phyloP scores from a whole-genome alignment of 108 stramenopile species.

The Cyclostephanos tholiformis region DNA sequence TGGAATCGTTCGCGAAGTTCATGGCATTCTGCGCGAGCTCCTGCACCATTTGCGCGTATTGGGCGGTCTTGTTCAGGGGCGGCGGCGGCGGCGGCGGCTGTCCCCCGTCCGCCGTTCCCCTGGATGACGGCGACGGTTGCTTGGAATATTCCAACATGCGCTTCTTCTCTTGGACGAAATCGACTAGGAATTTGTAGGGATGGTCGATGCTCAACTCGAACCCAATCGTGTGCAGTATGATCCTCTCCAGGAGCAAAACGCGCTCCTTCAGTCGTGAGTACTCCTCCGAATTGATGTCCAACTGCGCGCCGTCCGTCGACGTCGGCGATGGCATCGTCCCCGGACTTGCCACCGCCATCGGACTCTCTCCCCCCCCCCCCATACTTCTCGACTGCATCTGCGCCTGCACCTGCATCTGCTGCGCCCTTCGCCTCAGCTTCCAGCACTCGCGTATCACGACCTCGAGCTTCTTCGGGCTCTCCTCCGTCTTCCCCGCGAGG shows the following conservation, averaged over 20 bases:
- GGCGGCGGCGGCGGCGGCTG: constrained; percentile 1
- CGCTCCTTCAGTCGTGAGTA: constrained; percentile 81
- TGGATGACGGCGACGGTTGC: constrained; percentile 11
- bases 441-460: constrained; percentile 72
- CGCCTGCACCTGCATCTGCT: constrained; percentile 50
- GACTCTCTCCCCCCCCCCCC: too few relatives aligned
- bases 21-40: constrained; percentile 80
- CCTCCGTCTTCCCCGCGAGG: constrained; percentile 89
- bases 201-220: constrained; percentile 87
- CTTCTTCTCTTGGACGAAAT: constrained; percentile 60
- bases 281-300: constrained; percentile 79
- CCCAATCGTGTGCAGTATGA: constrained; percentile 87
- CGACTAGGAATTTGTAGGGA: constrained; percentile 84
- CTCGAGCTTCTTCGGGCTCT: constrained; percentile 83
- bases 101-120: not conserved
- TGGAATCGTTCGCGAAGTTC: constrained; percentile 85
- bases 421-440: constrained; percentile 58
- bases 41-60: constrained; percentile 62
- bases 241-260: constrained; percentile 79
- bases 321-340: constrained; percentile 10
- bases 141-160: constrained; percentile 58
- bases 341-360: constrained; percentile 24
- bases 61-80: constrained; percentile 10
- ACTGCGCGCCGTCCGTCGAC: not conserved
- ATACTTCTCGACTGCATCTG: constrained; percentile 10